Conservation (phyloP, 2,329 filamentous ascomycete genomes). For the Didymella pinodella region DNA sequence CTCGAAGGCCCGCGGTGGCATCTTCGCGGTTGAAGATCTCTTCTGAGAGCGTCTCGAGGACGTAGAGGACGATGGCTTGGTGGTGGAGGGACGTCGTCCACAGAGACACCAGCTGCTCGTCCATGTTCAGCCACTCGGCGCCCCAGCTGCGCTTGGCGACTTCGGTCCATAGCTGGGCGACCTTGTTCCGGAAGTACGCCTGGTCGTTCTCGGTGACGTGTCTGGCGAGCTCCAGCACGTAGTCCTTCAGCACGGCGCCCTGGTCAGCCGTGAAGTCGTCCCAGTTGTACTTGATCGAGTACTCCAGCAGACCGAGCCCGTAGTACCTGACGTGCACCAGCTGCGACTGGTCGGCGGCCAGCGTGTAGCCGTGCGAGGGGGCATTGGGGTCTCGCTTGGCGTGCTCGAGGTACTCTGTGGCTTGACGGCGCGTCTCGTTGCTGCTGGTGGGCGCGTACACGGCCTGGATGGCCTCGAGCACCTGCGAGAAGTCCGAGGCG, state of each 20-base stretch:
- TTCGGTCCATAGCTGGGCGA: slow-evolving; percentile 93
- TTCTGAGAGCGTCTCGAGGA: slow-evolving; percentile 91
- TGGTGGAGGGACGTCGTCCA: slow-evolving; percentile 73
- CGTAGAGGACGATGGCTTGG: slow-evolving; percentile 86
- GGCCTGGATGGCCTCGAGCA: slow-evolving; percentile 84
- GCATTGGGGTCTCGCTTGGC: slow-evolving; percentile 82
- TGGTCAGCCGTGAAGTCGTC: slow-evolving; percentile 74
- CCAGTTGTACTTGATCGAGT: slow-evolving; percentile 87
- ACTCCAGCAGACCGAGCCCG: slow-evolving; percentile 88
- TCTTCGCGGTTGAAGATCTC: slow-evolving; percentile 95
- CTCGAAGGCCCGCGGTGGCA: slow-evolving; percentile 80
- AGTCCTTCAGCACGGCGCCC: slow-evolving; percentile 72
- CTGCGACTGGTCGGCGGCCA: slow-evolving; percentile 79
- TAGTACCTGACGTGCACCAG: slow-evolving; percentile 89
- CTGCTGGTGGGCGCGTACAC: slow-evolving; percentile 83
- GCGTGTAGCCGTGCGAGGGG: slow-evolving; percentile 81
- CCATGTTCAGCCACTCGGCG: slow-evolving; percentile 95
- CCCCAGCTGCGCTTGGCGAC: slow-evolving; percentile 92
- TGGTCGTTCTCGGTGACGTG: slow-evolving; percentile 76
- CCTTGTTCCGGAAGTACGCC: slow-evolving; percentile 87
- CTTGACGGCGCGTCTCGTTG: slow-evolving; percentile 82
- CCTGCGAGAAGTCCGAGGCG: slow-evolving; percentile 64
- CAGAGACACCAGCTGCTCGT: slow-evolving; percentile 78
- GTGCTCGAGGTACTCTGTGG: slow-evolving; percentile 83
- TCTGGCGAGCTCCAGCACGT: slow-evolving; percentile 81